Evolutionary conservation across 2,329 filamentous ascomycete species (phyloP).

Genomic region (Thermochaetoides dissita): DNA sequence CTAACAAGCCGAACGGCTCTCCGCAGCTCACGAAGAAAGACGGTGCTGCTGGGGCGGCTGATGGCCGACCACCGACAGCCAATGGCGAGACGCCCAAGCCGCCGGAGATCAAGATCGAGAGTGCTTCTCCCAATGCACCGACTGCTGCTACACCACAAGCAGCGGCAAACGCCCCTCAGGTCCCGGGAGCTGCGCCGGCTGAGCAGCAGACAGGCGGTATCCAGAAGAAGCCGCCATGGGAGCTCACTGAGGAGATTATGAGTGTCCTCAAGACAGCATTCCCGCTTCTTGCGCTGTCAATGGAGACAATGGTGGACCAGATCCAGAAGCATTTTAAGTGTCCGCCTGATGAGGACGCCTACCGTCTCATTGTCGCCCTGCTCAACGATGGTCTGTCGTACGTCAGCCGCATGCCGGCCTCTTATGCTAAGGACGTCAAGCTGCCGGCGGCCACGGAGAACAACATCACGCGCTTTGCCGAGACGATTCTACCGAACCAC

Average conservation of each 20-base stretch:
- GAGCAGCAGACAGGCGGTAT: slow-evolving; percentile 19
- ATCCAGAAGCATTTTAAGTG: slow-evolving; percentile 99
- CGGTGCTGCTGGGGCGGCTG: slow-evolving; percentile 23
- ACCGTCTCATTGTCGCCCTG: slow-evolving; percentile 89
- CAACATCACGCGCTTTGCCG: slow-evolving; percentile 92
- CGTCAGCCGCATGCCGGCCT: slow-evolving; percentile 71
- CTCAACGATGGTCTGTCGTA: slow-evolving; percentile 92
- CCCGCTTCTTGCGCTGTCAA: slow-evolving; percentile 83
- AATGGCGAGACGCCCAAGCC: slow-evolving; percentile 33
- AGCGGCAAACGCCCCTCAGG: not conserved
- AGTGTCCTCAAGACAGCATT: slow-evolving; percentile 93
- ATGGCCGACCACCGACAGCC: slow-evolving; percentile 36
- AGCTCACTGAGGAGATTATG: slow-evolving; percentile 91
- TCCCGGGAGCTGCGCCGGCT: slow-evolving; percentile 3
- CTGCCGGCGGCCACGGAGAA: slow-evolving; percentile 80
- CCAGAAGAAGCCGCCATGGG: slow-evolving; percentile 76
- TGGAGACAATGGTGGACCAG: slow-evolving; percentile 99
- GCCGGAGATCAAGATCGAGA: slow-evolving; percentile 21
- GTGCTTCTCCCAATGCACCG: slow-evolving; percentile 6
- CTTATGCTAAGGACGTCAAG: slow-evolving; percentile 84
- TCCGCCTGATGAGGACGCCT: slow-evolving; percentile 93
- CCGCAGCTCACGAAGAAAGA: slow-evolving; percentile 42
- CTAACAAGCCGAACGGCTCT: slow-evolving; percentile 31
- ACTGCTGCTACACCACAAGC: too few species aligned
- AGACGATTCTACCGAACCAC: slow-evolving; percentile 86